These are phyloP conservation scores for Fusarium avenaceum DNA, from an alignment of 2,329 filamentous ascomycete genomes.

Conservation along the genomic window DNA sequence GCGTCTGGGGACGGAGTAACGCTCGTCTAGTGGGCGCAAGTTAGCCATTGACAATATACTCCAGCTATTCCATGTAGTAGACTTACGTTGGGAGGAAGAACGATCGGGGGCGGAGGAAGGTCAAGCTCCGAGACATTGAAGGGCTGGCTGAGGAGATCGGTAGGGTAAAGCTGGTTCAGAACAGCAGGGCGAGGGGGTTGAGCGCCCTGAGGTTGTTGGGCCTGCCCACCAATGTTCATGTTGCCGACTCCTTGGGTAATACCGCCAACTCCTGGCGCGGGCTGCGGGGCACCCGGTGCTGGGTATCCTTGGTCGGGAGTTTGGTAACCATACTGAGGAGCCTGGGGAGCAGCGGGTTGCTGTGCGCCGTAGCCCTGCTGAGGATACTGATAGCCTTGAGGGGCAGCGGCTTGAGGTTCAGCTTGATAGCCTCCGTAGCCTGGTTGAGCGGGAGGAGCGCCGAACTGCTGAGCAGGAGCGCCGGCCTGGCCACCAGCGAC, in stretches of 20 bases:
- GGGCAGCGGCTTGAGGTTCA: conserved; percentile 57
- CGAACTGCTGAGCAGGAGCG: conserved; percentile 60
- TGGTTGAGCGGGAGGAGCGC: conserved; percentile 60
- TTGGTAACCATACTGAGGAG: conserved; percentile 72
- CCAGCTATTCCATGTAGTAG: neutral
- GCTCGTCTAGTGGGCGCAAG: conserved; percentile 72
- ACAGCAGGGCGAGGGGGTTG: conserved; percentile 60
- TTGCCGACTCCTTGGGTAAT: conserved; percentile 88
- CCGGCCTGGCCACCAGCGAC: conserved; percentile 62
- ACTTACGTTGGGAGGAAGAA: conserved; percentile 91
- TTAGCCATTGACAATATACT: conserved; percentile 54
- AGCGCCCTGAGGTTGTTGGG: conserved; percentile 57
- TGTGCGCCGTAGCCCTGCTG: conserved; percentile 62
- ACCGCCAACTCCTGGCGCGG: conserved; percentile 66
- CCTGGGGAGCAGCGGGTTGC: conserved; percentile 55
- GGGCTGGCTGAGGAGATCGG: conserved; percentile 90
- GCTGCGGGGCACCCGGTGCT: conserved; percentile 58
- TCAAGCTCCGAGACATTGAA: conserved; percentile 96
- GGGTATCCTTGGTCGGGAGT: conserved; percentile 77
- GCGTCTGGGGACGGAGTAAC: conserved; percentile 91
- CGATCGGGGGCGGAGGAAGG: conserved; percentile 88
- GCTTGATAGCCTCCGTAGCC: conserved; percentile 73
- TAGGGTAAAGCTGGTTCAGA: conserved; percentile 91
- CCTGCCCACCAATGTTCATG: conserved; percentile 77
- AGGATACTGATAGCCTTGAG: conserved; percentile 59